phyloP scores from a whole-genome alignment of 1,284 basidiomycete genomes.

The Moniliella sp. region DNA sequence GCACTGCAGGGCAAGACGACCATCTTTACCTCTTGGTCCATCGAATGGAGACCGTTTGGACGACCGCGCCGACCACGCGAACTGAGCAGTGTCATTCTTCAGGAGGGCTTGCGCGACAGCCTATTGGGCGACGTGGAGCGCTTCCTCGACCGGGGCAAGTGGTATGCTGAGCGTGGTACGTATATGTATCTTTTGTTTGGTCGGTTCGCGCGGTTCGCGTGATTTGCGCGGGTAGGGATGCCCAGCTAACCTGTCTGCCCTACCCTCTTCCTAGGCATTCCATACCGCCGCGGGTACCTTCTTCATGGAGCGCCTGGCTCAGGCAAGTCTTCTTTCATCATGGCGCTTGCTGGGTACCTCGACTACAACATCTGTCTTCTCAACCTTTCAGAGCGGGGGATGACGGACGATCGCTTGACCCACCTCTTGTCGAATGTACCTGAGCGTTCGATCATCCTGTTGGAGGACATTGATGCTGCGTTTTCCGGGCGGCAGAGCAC shows the following conservation, averaged over 20 bases:
- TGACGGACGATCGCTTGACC: slow-evolving; percentile 88
- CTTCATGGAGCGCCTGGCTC: slow-evolving; percentile 88
- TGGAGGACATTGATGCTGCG: slow-evolving; percentile 95
- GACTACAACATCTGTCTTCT: slow-evolving; percentile 81
- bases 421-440: slow-evolving; percentile 80
- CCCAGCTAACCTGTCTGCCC: slow-evolving; percentile 2
- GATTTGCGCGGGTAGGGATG: background rate
- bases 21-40: slow-evolving; percentile 85
- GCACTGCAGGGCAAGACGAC: slow-evolving; percentile 82
- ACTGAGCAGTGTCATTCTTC: slow-evolving; percentile 72
- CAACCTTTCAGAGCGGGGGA: slow-evolving; percentile 82
- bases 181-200: slow-evolving; percentile 3
- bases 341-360: slow-evolving; percentile 74
- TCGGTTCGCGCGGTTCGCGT: background rate
- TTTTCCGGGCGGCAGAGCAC: slow-evolving; percentile 41
- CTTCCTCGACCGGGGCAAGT: slow-evolving; percentile 62
- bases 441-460: slow-evolving; percentile 70
- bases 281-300: slow-evolving; percentile 84
- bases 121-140: slow-evolving; percentile 58
- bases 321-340: slow-evolving; percentile 94
- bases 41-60: slow-evolving; percentile 88
- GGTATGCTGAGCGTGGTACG: slow-evolving; percentile 87
- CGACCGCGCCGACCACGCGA: slow-evolving; percentile 69
- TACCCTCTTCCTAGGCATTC: slow-evolving; percentile 51
- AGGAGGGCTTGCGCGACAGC: slow-evolving; percentile 53